Percentiles rank a stretch among this genome's conserved stretches.
Evolutionary conservation across 495 filamentous ascomycete species (phyloP).

Genomic region (Ramalina peruviana): DNA sequence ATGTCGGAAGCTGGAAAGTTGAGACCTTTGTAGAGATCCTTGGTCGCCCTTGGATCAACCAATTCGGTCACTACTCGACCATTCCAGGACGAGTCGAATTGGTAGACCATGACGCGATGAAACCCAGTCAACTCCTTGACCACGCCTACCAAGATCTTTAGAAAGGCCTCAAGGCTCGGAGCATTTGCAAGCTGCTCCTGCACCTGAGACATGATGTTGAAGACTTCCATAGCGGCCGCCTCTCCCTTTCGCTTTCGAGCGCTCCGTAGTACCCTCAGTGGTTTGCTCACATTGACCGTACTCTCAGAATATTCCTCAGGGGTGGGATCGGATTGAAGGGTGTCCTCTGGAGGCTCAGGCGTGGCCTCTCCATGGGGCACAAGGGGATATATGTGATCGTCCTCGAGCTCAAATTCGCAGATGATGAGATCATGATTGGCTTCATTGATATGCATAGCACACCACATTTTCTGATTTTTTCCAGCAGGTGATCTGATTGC

Average conservation of each 20-base stretch:
- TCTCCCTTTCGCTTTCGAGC: constrained; percentile 67
- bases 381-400: constrained; percentile 61
- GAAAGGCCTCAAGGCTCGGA: constrained; percentile 48
- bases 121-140: constrained; percentile 84
- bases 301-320: constrained; percentile 59
- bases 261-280: constrained; percentile 65
- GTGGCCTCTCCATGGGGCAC: constrained; percentile 40
- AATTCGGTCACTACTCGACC: constrained; percentile 79
- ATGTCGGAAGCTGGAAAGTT: constrained; percentile 91
- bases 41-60: constrained; percentile 64
- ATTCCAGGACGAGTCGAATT: constrained; percentile 75
- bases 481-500: constrained; percentile 43
- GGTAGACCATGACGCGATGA: constrained; percentile 86
- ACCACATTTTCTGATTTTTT: constrained; percentile 62
- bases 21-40: constrained; percentile 78
- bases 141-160: constrained; percentile 63
- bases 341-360: constrained; percentile 55
- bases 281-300: constrained; percentile 59
- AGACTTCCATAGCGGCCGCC: constrained; percentile 83
- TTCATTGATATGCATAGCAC: constrained; percentile 64
- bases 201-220: constrained; percentile 81
- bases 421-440: constrained; percentile 57
- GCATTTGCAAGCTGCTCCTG: constrained; percentile 65
- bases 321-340: constrained; percentile 52
- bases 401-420: constrained; percentile 85